Evolutionary conservation across 257 asterid genomes (phyloP).

Genomic region (Nicotiana knightiana): DNA sequence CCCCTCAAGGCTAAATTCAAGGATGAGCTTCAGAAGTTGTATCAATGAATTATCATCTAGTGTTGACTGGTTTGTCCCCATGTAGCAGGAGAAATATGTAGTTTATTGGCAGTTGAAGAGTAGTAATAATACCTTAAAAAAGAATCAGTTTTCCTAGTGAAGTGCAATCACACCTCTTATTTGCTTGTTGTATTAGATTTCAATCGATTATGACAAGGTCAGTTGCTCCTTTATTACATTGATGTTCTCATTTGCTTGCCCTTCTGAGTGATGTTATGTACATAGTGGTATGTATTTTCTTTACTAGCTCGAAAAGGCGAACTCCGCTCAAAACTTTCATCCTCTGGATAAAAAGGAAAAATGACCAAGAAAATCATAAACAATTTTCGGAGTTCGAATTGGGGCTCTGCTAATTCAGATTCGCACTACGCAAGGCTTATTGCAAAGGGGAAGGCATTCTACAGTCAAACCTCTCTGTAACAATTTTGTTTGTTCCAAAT

Average conservation of each 20-base stretch:
- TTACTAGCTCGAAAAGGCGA: background rate
- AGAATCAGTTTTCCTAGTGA: background rate
- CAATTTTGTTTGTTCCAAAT: no score
- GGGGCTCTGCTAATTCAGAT: no score
- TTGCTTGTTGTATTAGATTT: background rate
- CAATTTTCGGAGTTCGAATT: no score
- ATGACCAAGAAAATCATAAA: no score
- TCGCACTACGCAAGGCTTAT: no score
- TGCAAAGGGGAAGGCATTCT: no score
- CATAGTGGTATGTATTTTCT: background rate
- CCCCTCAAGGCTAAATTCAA: conserved; percentile 58
- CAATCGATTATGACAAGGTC: background rate
- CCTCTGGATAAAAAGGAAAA: no score
- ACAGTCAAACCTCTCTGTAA: no score
- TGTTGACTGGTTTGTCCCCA: background rate
- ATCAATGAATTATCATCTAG: conserved; percentile 35
- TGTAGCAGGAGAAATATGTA: background rate
- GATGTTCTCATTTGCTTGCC: background rate
- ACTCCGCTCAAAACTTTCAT: no score
- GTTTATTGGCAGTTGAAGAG: background rate
- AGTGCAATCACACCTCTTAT: background rate
- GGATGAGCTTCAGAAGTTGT: conserved; percentile 56
- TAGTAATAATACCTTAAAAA: background rate
- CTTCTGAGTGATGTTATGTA: background rate
- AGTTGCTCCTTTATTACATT: background rate